phyloP scores from a whole-genome alignment of 768 basidiomycete species.

The Candolleomyces aberdarensis region DNA sequence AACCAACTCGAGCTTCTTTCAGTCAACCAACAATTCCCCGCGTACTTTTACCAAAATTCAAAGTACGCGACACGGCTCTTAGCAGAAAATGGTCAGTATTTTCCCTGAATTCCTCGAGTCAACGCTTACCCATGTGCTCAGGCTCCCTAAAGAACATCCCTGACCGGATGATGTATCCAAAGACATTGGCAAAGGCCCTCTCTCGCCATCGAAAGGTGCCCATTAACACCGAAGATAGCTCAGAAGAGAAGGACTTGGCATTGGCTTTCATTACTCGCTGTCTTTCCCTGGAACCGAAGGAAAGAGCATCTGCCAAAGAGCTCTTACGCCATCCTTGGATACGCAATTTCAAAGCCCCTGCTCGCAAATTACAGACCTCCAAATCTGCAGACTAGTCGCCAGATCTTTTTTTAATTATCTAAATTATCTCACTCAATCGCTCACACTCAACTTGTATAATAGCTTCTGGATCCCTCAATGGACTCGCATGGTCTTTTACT shows the following conservation, averaged over 20 bases:
- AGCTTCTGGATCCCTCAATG: no score
- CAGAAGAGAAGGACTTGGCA: conserved; percentile 6
- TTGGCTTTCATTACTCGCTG: conserved; percentile 8
- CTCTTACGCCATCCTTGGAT: conserved; percentile 10
- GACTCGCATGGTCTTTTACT: no score
- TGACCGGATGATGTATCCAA: conserved; percentile 10
- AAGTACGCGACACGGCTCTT: neutral
- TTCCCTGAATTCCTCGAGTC: neutral
- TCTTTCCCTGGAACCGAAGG: conserved; percentile 2
- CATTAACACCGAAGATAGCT: neutral
- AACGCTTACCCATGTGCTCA: neutral
- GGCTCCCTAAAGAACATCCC: conserved; percentile 5
- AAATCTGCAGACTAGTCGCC: neutral
- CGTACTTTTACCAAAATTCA: neutral
- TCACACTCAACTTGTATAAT: no score
- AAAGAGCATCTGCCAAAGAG: conserved; percentile 4
- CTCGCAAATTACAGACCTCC: neutral
- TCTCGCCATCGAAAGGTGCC: neutral
- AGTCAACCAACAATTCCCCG: neutral
- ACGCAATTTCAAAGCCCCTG: neutral
- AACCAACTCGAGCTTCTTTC: conserved; percentile 8
- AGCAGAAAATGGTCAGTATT: conserved; percentile 3
- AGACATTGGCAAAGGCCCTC: conserved; percentile 4
- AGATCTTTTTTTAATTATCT: no score
- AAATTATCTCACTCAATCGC: no score